phyloP scores from a whole-genome alignment of 257 asterid species.

The Solanum corneliomulleri region DNA sequence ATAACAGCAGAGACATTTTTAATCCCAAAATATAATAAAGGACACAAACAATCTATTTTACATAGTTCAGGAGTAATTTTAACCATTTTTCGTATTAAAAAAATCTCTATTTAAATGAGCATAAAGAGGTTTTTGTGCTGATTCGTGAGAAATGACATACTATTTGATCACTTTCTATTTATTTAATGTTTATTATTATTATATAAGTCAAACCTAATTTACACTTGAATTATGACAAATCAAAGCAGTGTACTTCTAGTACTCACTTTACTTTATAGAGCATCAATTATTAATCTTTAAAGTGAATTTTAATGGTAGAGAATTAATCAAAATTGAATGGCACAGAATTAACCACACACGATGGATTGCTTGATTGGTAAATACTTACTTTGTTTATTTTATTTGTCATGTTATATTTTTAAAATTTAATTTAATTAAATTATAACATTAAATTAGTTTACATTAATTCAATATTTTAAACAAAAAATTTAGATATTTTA shows the following conservation, averaged over 20 bases:
- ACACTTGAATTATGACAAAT: neutral
- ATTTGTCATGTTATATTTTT: too few species aligned
- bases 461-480: too few species aligned
- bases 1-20: too few species aligned
- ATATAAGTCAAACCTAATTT: neutral
- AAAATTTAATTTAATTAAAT: too few species aligned
- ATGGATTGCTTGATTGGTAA: neutral
- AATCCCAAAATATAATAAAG: too few species aligned
- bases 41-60: too few species aligned
- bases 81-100: too few species aligned
- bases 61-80: too few species aligned
- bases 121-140: neutral
- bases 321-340: neutral
- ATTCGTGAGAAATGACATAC: neutral
- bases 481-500: too few species aligned
- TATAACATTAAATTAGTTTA: too few species aligned
- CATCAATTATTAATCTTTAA: neutral
- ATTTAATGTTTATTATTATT: neutral
- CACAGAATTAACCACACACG: neutral
- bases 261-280: neutral
- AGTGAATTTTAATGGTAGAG: neutral
- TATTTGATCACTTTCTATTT: neutral
- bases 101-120: too few species aligned
- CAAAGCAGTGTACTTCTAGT: neutral
- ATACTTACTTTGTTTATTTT: neutral